A percentile compares a stretch with the other conserved stretches of the same genome.
Evolutionary conservation across 192 early-diverging fungal genomes (phyloP).

Genomic region (Geranomyces variabilis): DNA sequence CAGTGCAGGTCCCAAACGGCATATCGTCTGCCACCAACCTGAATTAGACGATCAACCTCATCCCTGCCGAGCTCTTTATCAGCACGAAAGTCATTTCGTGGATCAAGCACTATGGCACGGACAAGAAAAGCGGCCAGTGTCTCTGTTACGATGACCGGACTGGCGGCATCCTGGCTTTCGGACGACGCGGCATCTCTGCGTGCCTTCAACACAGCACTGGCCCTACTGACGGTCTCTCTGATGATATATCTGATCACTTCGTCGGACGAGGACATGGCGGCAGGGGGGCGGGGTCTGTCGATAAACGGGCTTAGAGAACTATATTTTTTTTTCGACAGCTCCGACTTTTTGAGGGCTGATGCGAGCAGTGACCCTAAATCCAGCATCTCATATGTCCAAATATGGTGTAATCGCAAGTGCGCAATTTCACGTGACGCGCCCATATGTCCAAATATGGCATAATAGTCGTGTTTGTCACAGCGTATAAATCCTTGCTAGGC

Average conservation of each 20-base stretch:
- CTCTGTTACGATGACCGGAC: constrained; percentile 48
- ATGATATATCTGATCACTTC: constrained; percentile 62
- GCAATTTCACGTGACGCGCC: no score
- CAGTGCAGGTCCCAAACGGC: neutral
- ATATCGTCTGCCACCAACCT: constrained; percentile 32
- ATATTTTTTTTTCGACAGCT: no score
- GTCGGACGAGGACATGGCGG: constrained; percentile 40
- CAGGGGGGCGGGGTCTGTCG: neutral
- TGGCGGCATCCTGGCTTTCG: neutral
- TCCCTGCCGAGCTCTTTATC: constrained; percentile 55
- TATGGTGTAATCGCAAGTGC: no score
- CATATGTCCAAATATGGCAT: no score
- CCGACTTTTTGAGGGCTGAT: no score
- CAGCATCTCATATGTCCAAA: no score
- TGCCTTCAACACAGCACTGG: constrained; percentile 44
- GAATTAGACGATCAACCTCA: constrained; percentile 59
- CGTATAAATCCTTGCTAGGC: no score
- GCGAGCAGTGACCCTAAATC: no score
- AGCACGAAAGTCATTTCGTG: constrained; percentile 54
- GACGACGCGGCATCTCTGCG: constrained; percentile 24
- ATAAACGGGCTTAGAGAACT: no score
- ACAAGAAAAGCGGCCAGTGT: constrained; percentile 67
- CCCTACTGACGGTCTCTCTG: constrained; percentile 52
- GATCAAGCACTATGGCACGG: constrained; percentile 61
- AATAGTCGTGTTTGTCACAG: no score